Evolutionary conservation across 2,329 filamentous ascomycete species (phyloP), one percentile per base, ranked within the genome.

Genomic region (Verticillium klebahnii): DNA sequence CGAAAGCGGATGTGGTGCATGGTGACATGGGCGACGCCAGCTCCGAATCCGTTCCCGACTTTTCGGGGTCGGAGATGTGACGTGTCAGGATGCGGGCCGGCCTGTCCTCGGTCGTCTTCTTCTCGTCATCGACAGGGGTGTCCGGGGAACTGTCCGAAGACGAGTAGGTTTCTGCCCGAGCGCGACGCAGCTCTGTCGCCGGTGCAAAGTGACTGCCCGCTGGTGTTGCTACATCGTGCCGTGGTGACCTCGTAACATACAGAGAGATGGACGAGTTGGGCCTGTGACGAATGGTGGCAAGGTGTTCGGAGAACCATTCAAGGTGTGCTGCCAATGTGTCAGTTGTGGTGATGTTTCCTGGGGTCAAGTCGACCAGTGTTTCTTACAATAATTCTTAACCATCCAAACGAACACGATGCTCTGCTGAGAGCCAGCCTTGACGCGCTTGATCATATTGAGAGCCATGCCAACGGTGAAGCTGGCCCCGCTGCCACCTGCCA

Each of bases 401-500:
- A 74, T 70, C 77, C 77, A 80, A 15, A 79, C 66, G 58, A 80
- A 77, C n/a, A 71, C 67, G 15, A 79, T 66, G 5, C 66, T 68
- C 50, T 70, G 70, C 15, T 65, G 65, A 0, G 66, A 66, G 19
- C 66, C 65, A 3, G 17, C 39, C 2, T 54, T 62, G 3, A 69
- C 63, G 15, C 64, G 70, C 57, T 67, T 71, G 14, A 80, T 68
- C 59, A 79, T 69, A 62, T 71, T 69, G 50, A 78, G 71, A 6
- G 74, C 75, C 25, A 72, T 72, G 55, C 78, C 78, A 54, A 78
- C 72, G 6, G 77, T 77, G 69, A 88, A 89, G 34, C 81, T 86
- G 2, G 83, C 85, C 2, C 86, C 86, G 58, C 83, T 85, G 5
- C 86, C 86, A 3, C 69, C 69, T 2, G 68, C 65, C 23, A 71